A percentile compares a stretch with the other conserved stretches of the same genome.
Evolutionary conservation across 805 yeast genomes (phyloP).

Genomic region (Yamadazyma endophytica): DNA sequence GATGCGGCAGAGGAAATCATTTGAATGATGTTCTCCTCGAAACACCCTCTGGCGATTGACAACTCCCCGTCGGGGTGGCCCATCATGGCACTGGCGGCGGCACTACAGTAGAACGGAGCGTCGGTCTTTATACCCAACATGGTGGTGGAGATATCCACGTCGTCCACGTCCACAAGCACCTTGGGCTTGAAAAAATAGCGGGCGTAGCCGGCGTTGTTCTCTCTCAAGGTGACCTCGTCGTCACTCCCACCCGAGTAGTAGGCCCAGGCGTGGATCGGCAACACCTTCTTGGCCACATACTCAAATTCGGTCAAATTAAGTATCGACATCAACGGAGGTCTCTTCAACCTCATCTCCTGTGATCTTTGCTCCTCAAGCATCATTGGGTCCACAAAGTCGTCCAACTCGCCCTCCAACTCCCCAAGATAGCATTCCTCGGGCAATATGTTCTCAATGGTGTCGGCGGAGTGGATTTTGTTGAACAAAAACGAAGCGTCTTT

Average conservation of each 20-base stretch:
- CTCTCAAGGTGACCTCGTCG: constrained; percentile 43
- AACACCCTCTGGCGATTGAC: constrained; percentile 37
- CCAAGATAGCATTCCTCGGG: constrained; percentile 3
- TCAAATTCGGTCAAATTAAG: constrained; percentile 37
- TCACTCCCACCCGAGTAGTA: constrained; percentile 45
- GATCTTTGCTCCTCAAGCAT: constrained; percentile 14
- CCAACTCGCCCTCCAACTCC: constrained; percentile 6
- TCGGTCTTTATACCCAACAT: constrained; percentile 27
- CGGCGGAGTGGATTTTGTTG: constrained; percentile 36
- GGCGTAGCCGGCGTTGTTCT: constrained; percentile 39
- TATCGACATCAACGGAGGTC: constrained; percentile 27
- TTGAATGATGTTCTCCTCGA: constrained; percentile 38
- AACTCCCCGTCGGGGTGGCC: constrained; percentile 43
- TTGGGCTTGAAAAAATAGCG: constrained; percentile 45
- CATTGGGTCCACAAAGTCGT: constrained; percentile 16
- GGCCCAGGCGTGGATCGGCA: constrained; percentile 33
- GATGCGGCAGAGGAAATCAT: constrained; percentile 45
- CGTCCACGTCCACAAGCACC: constrained; percentile 28
- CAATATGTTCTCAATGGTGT: constrained; percentile 8
- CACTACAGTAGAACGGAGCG: constrained; percentile 46
- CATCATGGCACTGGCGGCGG: constrained; percentile 41
- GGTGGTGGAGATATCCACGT: constrained; percentile 23
- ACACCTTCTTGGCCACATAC: constrained; percentile 28
- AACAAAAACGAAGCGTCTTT: constrained; percentile 55
- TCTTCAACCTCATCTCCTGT: constrained; percentile 11